Percentiles rank a stretch among this genome's conserved stretches.
Evolutionary conservation across 306 rosid genomes (phyloP).

Genomic region (Delonix regia): DNA sequence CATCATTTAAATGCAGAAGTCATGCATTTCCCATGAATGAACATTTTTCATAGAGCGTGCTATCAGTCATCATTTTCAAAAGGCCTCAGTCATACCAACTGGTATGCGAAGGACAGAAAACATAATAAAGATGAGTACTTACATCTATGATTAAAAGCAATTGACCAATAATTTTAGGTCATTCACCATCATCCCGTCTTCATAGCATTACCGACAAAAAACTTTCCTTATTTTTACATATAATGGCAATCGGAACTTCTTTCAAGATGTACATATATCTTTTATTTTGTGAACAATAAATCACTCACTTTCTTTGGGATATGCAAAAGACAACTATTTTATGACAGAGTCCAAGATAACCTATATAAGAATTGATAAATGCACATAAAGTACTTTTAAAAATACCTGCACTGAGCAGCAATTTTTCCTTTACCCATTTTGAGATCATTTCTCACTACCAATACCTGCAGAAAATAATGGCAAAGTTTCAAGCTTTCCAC

Average conservation of each 20-base stretch:
- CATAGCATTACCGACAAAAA: not conserved
- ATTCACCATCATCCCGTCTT: not conserved
- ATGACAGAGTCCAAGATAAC: not conserved
- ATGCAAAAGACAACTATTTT: not conserved
- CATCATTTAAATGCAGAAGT: not conserved
- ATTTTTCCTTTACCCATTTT: slow-evolving; percentile 99
- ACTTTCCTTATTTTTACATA: not conserved
- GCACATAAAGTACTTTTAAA: not conserved
- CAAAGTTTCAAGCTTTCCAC: not conserved
- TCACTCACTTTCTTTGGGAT: not conserved
- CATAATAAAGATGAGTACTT: not conserved
- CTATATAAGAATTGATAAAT: not conserved
- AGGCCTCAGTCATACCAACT: not conserved
- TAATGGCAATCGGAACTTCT: not conserved
- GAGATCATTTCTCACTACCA: slow-evolving; percentile 91
- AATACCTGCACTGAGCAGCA: slow-evolving; percentile 96
- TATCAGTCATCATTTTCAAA: not conserved
- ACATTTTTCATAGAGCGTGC: not conserved
- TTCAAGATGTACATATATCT: not conserved
- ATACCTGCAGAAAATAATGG: slow-evolving; percentile 53
- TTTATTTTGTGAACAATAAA: not conserved
- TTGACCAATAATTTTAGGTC: not conserved
- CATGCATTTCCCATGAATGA: not conserved
- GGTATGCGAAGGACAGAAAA: not conserved
- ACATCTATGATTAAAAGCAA: not conserved